Evolutionary conservation across 805 yeast species (phyloP).

Genomic region (Candida maris): DNA sequence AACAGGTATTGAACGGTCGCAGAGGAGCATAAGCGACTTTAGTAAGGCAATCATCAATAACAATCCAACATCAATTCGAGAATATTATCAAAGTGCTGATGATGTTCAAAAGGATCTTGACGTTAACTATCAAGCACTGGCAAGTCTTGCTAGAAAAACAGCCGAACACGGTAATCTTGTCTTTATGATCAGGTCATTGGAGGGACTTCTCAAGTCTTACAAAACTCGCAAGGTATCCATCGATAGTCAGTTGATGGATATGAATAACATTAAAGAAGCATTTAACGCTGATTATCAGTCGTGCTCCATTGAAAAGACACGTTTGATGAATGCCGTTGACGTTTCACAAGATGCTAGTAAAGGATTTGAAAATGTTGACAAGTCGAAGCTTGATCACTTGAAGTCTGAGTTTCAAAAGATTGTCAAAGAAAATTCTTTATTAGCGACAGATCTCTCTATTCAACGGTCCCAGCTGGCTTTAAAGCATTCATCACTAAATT

Average conservation of each 20-base stretch:
- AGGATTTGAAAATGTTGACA: constrained; percentile 10
- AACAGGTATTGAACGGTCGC: constrained; percentile 24
- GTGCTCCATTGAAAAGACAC: constrained; percentile 20
- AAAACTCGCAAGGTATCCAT: constrained; percentile 20
- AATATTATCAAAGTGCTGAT: constrained; percentile 27
- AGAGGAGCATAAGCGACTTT: constrained; percentile 25
- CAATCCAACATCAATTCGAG: constrained; percentile 30
- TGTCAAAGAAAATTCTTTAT: not conserved
- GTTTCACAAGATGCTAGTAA: constrained; percentile 10
- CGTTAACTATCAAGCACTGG: constrained; percentile 30
- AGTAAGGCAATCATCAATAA: constrained; percentile 28
- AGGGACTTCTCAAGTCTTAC: constrained; percentile 27
- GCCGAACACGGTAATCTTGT: constrained; percentile 29
- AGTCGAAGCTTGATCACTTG: constrained; percentile 7
- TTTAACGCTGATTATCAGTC: constrained; percentile 23
- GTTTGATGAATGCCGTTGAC: constrained; percentile 15
- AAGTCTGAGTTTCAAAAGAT: not conserved
- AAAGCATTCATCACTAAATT: not conserved
- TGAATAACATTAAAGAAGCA: constrained; percentile 23
- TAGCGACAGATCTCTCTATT: not conserved
- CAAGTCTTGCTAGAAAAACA: constrained; percentile 28
- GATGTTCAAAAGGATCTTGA: constrained; percentile 23
- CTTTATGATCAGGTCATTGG: constrained; percentile 25
- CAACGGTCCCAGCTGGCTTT: not conserved
- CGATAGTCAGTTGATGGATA: constrained; percentile 19